A percentile compares a stretch with the other conserved stretches of the same genome.
These are phyloP conservation scores for Microbotryum scabiosae DNA, from an alignment of 1,284 basidiomycete species.

Conservation along the genomic window DNA sequence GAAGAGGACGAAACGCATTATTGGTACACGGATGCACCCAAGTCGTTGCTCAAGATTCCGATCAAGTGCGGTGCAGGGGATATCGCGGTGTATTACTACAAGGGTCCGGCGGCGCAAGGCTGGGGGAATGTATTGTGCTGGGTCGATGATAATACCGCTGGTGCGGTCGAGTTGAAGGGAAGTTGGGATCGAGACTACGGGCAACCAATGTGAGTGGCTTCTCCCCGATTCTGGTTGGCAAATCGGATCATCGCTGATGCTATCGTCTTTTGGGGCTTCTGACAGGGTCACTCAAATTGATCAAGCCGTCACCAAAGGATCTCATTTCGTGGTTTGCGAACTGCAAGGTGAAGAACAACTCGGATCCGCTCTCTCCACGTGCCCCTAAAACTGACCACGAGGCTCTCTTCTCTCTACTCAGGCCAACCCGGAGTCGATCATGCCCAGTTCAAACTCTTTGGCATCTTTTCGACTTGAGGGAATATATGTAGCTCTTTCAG, in stretches of 20 bases:
- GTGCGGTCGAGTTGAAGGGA: conserved; percentile 49
- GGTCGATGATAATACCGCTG: conserved; percentile 48
- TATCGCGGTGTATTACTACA: conserved; percentile 66
- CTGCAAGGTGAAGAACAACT: no score
- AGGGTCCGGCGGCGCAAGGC: conserved; percentile 51
- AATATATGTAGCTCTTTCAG: background rate
- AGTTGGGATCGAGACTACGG: conserved; percentile 42
- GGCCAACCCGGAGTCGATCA: conserved; percentile 28
- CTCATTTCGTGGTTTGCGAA: conserved; percentile 36
- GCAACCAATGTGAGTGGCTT: conserved; percentile 43
- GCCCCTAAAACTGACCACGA: background rate
- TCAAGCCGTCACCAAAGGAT: conserved; percentile 32
- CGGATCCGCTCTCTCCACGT: background rate
- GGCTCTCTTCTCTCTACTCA: background rate
- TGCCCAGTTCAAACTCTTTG: conserved; percentile 25
- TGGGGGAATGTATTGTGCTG: conserved; percentile 59
- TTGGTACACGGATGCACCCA: conserved; percentile 73
- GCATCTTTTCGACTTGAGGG: conserved; percentile 21
- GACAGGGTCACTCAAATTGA: conserved; percentile 34
- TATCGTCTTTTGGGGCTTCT: no score
- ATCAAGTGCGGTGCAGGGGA: conserved; percentile 66
- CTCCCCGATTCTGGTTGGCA: background rate
- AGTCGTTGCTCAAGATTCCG: conserved; percentile 65
- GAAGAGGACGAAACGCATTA: conserved; percentile 58
- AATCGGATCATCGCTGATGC: background rate